phyloP scores from a whole-genome alignment of 495 filamentous ascomycete species.

The Tuber magnatum region DNA sequence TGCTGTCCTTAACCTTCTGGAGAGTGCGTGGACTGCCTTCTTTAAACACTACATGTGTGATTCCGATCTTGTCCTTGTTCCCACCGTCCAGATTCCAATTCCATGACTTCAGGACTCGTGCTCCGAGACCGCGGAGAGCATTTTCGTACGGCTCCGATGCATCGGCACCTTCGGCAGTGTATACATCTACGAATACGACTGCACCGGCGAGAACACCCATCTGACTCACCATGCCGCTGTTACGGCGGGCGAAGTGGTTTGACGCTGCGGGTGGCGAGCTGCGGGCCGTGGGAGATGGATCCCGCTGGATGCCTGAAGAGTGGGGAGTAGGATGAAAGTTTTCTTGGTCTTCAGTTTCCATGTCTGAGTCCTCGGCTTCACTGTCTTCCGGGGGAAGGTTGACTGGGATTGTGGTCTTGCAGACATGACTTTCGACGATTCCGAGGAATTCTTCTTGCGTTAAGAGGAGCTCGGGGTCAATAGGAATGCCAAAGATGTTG shows the following conservation, averaged over 20 bases:
- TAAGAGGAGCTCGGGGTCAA: conserved; percentile 33
- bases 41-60: conserved; percentile 94
- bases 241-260: not conserved
- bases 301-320: not conserved
- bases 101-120: conserved; percentile 76
- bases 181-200: conserved; percentile 87
- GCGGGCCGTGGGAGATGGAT: not conserved
- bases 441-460: conserved; percentile 21
- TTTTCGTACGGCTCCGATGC: conserved; percentile 77
- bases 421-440: conserved; percentile 15
- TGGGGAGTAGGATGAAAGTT: conserved; percentile 5
- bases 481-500: conserved; percentile 22
- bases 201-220: conserved; percentile 56
- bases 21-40: conserved; percentile 81
- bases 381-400: conserved; percentile 30
- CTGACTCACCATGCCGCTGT: conserved; percentile 1
- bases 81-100: conserved; percentile 62
- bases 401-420: conserved; percentile 27
- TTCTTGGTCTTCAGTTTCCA: conserved; percentile 11
- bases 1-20: conserved; percentile 71
- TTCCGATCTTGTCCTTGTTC: conserved; percentile 55
- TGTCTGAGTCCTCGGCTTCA: conserved; percentile 5
- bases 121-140: conserved; percentile 75
- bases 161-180: conserved; percentile 79
- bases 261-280: not conserved